Evolutionary conservation across 2,329 filamentous ascomycete species (phyloP).

Genomic region (Plectosphaerella sp.): DNA sequence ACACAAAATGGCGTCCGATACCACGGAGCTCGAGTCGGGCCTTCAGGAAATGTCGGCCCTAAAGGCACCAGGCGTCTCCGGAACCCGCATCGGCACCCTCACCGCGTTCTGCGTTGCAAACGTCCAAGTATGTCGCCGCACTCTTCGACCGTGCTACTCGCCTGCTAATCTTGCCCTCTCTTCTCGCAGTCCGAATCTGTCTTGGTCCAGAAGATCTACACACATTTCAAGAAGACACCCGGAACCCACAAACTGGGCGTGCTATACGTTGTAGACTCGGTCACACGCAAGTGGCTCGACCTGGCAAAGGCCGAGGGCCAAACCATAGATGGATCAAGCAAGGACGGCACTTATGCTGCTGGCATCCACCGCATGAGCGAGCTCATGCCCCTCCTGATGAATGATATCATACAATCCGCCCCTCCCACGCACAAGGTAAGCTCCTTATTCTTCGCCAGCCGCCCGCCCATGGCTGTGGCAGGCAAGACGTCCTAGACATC

Average conservation of each 20-base stretch:
- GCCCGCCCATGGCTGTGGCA: too few species aligned
- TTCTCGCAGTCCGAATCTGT: conserved; percentile 78
- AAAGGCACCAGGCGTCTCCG: conserved; percentile 91
- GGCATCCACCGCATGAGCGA: conserved; percentile 96
- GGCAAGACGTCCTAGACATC: too few species aligned
- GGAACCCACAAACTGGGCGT: conserved; percentile 97
- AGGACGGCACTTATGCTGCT: conserved; percentile 89
- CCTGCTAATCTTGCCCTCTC: conserved; percentile 18
- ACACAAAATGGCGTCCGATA: conserved; percentile 66
- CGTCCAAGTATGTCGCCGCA: conserved; percentile 67
- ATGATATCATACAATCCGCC: conserved; percentile 84
- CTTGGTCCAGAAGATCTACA: conserved; percentile 93
- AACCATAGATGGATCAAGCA: conserved; percentile 71
- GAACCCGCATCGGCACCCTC: conserved; percentile 83
- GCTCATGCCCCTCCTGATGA: conserved; percentile 88
- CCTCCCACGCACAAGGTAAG: conserved; percentile 97
- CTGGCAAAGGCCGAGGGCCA: conserved; percentile 85
- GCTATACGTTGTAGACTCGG: conserved; percentile 99
- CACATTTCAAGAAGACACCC: conserved; percentile 93
- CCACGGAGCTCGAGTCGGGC: conserved; percentile 85
- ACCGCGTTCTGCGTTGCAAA: conserved; percentile 85
- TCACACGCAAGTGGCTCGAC: conserved; percentile 98
- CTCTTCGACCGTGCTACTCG: not conserved
- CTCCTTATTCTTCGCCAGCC: conserved; percentile 17
- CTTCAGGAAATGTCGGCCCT: conserved; percentile 87